Evolutionary conservation across 768 basidiomycete genomes (phyloP), one percentile per base, ranked within the genome.

Genomic region (Mycena indigotica): DNA sequence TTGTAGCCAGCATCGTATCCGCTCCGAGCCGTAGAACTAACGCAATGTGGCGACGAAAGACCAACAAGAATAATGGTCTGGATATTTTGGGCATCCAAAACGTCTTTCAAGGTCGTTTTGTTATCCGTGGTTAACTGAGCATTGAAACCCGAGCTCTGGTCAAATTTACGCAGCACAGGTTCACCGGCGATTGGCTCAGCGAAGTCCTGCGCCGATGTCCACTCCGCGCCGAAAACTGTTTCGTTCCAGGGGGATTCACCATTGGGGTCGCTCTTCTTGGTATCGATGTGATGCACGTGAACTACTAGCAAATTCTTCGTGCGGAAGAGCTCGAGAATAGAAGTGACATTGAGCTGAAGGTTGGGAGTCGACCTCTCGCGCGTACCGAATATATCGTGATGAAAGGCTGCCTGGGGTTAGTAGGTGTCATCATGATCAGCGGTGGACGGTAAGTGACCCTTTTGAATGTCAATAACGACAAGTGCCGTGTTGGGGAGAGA

Each of bases 231-330:
- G 23, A 32, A 56, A 23, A 40, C 38, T 23, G 19, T 39, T 38
- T 56, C 55, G 35, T 60, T 32, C 45, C 44, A 61, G 1, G 21
- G 50, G 12, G 54, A 56, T 2, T 26, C 19, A 23, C 48, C 49
- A 3, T 58, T 16, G 16, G 60, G 52, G 8, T 54, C 52, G 4
- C 30, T 2, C 28, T 26, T 48, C 17, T 23, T 28, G 0, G 54
- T 56, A 25, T 63, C 54, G 51, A 63, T 28, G 40, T 62, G 61
- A 24, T 62, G 61, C 10, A 62, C 53, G 24, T 62, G 61, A 30
- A 62, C 44, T 29, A 62, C 25, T n/a, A 54, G 61, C 2, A 62
- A 25, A 0, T 28, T n/a, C 21, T 52, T 56, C 5, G 45, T 24
- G 45, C 61, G 61, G n/a, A 62, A 62, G 4, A 28, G 56, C 0